phyloP scores from a whole-genome alignment of 1,284 basidiomycete species.

The Naganishia liquefaciens region DNA sequence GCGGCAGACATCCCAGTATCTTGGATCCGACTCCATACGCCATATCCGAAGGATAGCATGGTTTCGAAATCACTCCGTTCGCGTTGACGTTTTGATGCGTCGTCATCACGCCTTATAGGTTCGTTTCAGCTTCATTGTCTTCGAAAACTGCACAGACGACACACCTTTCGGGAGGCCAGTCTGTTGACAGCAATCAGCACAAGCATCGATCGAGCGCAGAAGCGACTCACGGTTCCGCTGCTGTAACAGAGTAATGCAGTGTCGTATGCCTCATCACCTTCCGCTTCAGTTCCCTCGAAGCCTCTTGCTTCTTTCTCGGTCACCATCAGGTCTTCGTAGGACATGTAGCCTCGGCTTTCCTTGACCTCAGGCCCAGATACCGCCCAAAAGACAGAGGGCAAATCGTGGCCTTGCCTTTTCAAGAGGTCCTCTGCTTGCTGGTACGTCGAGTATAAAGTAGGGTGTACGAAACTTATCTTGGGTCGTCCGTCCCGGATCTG shows the following conservation, averaged over 20 bases:
- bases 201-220: too few species aligned
- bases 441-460: conserved; percentile 37
- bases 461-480: conserved; percentile 60
- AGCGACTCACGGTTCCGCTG: conserved; percentile 39
- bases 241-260: conserved; percentile 40
- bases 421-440: conserved; percentile 26
- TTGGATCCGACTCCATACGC: conserved; percentile 18
- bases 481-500: conserved; percentile 60
- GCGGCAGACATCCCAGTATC: conserved; percentile 43
- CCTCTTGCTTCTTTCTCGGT: background rate
- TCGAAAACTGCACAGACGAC: background rate
- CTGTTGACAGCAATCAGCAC: background rate
- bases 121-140: background rate
- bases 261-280: conserved; percentile 19
- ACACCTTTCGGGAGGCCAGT: conserved; percentile 26
- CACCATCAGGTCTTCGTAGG: conserved; percentile 18
- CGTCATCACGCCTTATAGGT: conserved; percentile 13
- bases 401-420: conserved; percentile 18
- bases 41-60: conserved; percentile 21
- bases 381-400: conserved; percentile 18
- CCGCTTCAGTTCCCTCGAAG: conserved; percentile 13
- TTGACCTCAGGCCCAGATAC: background rate
- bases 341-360: background rate
- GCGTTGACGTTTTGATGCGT: conserved; percentile 24
- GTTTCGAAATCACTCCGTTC: conserved; percentile 13